Conservation (phyloP, 306 rosid genomes). For the Luffa aegyptiaca region DNA sequence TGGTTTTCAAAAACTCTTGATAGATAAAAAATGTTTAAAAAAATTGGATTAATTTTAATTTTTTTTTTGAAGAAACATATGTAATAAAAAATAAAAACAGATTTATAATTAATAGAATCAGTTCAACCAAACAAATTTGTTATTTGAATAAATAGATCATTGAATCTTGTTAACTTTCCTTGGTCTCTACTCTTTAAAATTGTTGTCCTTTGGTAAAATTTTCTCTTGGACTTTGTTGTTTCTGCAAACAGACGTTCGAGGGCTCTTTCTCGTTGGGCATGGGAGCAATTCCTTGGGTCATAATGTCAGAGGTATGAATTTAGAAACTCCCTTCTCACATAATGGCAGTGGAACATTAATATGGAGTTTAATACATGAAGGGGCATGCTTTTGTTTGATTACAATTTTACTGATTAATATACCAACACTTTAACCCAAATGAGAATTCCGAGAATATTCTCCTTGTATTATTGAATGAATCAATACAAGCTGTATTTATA, state of each 20-base stretch:
- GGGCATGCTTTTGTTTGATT: too few species aligned
- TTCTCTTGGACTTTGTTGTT: not conserved
- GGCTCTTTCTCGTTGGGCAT: conserved; percentile 80
- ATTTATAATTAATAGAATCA: too few species aligned
- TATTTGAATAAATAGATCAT: not conserved
- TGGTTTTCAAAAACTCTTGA: too few species aligned
- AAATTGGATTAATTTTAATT: too few species aligned
- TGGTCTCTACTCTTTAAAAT: not conserved
- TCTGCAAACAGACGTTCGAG: conserved; percentile 37
- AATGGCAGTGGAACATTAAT: not conserved
- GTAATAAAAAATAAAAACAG: not conserved
- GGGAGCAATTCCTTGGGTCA: conserved; percentile 93
- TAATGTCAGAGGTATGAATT: conserved; percentile 74
- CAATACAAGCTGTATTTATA: too few species aligned
- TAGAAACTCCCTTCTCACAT: not conserved
- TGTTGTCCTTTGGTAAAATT: not conserved
- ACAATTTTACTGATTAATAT: too few species aligned
- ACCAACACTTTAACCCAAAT: too few species aligned
- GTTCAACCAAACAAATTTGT: not conserved
- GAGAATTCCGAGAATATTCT: too few species aligned
- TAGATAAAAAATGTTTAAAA: too few species aligned
- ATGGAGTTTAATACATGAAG: not conserved
- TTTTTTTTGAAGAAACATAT: too few species aligned
- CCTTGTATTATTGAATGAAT: too few species aligned
- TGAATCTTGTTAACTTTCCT: not conserved